phyloP scores from a whole-genome alignment of 2,329 filamentous ascomycete species.

The Alternaria panax region DNA sequence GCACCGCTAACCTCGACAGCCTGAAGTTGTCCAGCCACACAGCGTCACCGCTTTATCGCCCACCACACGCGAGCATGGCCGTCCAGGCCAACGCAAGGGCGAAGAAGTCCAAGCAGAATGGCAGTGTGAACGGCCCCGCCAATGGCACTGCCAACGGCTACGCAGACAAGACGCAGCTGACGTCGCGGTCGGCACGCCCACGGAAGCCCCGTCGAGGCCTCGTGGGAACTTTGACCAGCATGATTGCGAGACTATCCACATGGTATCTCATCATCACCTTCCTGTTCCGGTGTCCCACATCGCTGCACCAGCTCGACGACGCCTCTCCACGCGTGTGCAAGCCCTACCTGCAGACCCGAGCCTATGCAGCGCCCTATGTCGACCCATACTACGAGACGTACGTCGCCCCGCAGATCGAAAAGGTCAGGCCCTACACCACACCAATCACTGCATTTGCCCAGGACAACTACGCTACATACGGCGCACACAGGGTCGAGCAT shows the following conservation, averaged over 20 bases:
- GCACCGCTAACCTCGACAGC: constrained; percentile 2
- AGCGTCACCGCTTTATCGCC: constrained; percentile 13
- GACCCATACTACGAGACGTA: constrained; percentile 87
- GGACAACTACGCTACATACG: constrained; percentile 70
- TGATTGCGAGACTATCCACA: constrained; percentile 63
- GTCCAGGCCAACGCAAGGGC: constrained; percentile 48
- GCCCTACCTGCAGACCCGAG: constrained; percentile 74
- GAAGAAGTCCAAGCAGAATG: constrained; percentile 46
- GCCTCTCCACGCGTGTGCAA: constrained; percentile 80
- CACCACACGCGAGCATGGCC: constrained; percentile 42
- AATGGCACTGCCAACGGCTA: constrained; percentile 40
- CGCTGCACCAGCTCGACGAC: constrained; percentile 70
- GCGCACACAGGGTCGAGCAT: constrained; percentile 73
- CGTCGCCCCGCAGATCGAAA: constrained; percentile 80
- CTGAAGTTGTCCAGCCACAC: constrained; percentile 7
- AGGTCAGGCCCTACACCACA: constrained; percentile 74
- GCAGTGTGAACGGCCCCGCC: constrained; percentile 29
- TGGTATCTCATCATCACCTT: constrained; percentile 88
- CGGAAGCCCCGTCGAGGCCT: constrained; percentile 32
- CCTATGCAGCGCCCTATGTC: constrained; percentile 75
- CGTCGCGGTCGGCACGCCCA: constrained; percentile 23
- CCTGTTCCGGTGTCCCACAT: constrained; percentile 81
- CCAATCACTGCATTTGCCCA: constrained; percentile 73
- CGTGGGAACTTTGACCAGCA: constrained; percentile 40
- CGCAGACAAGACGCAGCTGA: constrained; percentile 36